Evolutionary conservation across 495 filamentous ascomycete genomes (phyloP), one percentile per base, ranked within the genome.

Genomic region (Neurospora intermedia): DNA sequence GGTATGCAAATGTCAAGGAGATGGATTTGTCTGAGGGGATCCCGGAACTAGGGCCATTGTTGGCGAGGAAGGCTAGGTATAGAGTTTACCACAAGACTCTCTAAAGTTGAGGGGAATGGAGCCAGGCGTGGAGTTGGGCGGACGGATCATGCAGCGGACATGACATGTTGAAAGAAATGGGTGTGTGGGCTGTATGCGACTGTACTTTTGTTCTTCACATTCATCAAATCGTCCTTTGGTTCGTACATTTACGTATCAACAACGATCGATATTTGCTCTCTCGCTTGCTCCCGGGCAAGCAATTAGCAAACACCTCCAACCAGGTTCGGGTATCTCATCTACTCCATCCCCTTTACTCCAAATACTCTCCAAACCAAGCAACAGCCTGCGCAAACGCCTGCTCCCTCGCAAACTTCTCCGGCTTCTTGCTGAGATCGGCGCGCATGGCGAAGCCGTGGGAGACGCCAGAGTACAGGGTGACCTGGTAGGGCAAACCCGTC

Each of bases 301-400:
- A 27, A 27, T 54, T 6, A 27, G 10, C 46, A 10, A 54, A 54
- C 46, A 43, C 13, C 42, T 43, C 16, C 43, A 31, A 31, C 27
- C 27, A 45, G 3, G n/a, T 13, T 23, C 54, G 54, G 54, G 54
- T 66, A 66, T 66, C 23, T 66, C 16, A 18, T 43, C 43, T 43
- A 18, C 16, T 43, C 16, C 43, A 43, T 43, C 16, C 43, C 43
- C 16, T 7, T 15, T 59, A 66, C 27, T 66, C 54, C 54, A 88
- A 81, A 71, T 79, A 80, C 62, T 80, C 76, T 72, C 91, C 86
- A 77, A 96, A 96, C 93, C 94, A 97, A 69, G 80, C 78, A 66
- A 94, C 85, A 71, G 93, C 93, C 84, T 96, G 93, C 71, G 86
- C 78, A 78, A 96, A 96, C 38, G 93, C 93, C 83, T 91, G 88